Base-by-base conservation (phyloP, 129 eudicot species). In the Silybum marianum region DNA sequence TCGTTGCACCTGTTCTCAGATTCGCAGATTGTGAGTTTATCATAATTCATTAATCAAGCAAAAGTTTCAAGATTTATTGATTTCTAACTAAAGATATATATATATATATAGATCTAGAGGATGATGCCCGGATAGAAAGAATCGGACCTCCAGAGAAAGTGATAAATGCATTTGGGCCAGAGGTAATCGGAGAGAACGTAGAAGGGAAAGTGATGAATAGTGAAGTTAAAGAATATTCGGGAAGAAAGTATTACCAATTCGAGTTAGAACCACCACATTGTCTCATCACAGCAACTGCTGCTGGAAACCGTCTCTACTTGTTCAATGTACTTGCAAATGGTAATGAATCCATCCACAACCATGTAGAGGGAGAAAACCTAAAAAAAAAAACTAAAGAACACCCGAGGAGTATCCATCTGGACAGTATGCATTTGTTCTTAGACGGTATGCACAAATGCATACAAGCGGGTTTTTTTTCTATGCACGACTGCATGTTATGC, bases 211-310 rank as follows among this genome's bases (percentile, higher is more conserved):
- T 96, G 26, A 71, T 93, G 34, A 90, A 87, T 23, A 88, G 86
- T 73, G 74, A 83, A 89, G 93, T 93, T 73, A 86, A 84, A 76
- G 98, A 93, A 78, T 89, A 93, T 79, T 79, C 85, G 2, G 98
- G 95, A 71, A 91, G 99, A 85, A 93, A 80, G 73, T 93, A 96
- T 84, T 96, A 96, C 73, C 97, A 91, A 65, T 96, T 83, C 28
- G 99, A 96, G 90, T 80, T 96, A 34, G 99, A 96, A 67, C 98
- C 98, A 14, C 99, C 99, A 14, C 98, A 93, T 67, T 92, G 88
- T 81, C 68, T 93, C 38, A 96, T 93, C 86, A 93, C 99, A 42
- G 97, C 95, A 34, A 94, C 97, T 67, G 98, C 98, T 2, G 98
- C 98, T 40, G 97, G 98, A 63, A 94, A 94, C 72, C 93, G 98